These are phyloP conservation scores for Microsporum ferrugineum DNA, from an alignment of 2,329 filamentous ascomycete species.

Conservation along the genomic window DNA sequence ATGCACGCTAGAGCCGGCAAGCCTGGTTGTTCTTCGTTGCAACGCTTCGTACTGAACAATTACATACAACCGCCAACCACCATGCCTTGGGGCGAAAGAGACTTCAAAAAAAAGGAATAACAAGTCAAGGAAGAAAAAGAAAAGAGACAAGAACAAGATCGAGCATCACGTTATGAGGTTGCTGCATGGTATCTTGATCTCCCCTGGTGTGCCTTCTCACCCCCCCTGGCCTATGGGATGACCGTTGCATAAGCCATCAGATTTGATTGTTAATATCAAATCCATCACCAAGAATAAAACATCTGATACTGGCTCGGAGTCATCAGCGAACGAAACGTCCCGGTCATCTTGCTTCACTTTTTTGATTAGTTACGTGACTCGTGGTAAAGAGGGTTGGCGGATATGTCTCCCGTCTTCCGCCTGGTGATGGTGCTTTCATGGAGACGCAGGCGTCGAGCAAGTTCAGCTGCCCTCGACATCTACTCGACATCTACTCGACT, in stretches of 20 bases:
- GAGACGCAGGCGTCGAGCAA: background rate
- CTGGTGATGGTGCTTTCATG: background rate
- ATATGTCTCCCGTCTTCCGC: background rate
- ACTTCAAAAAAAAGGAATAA: background rate
- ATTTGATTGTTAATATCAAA: background rate
- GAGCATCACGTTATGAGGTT: background rate
- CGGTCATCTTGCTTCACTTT: background rate
- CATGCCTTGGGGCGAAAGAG: background rate
- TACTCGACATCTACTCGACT: background rate
- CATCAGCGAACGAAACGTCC: background rate
- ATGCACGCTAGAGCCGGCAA: too few relatives aligned
- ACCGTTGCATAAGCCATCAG: background rate
- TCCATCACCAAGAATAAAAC: background rate
- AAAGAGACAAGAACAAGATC: background rate
- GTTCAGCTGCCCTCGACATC: slow-evolving; percentile 1
- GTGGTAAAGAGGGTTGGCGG: background rate
- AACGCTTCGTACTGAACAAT: background rate
- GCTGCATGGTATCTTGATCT: background rate
- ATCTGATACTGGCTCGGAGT: background rate
- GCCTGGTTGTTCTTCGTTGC: too few relatives aligned
- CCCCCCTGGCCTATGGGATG: background rate
- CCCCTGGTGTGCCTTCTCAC: background rate
- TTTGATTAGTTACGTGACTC: background rate
- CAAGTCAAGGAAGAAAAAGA: background rate
- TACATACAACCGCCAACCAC: background rate